Evolutionary conservation across 768 basidiomycete species (phyloP).

Genomic region (Leccinum subtestaceum): DNA sequence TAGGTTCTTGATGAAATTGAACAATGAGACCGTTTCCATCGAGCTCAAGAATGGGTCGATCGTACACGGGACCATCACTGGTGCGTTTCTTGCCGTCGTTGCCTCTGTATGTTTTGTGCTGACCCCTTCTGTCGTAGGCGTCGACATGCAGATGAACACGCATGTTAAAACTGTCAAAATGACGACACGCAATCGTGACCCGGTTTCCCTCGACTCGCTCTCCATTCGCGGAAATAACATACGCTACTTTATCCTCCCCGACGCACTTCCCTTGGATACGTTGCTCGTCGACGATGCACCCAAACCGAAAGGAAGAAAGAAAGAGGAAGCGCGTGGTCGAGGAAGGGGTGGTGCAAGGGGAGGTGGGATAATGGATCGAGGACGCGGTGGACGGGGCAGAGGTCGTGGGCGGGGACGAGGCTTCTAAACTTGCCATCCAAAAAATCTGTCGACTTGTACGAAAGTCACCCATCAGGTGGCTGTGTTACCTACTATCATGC

Average conservation of each 20-base stretch:
- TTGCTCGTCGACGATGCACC: conserved; percentile 97
- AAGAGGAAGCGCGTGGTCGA: conserved; percentile 73
- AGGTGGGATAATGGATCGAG: conserved; percentile 43
- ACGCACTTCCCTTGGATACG: conserved; percentile 94
- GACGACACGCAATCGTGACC: conserved; percentile 88
- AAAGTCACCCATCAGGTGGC: conserved; percentile 18
- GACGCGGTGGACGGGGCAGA: conserved; percentile 54
- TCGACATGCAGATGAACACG: conserved; percentile 99
- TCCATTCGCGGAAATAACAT: conserved; percentile 97
- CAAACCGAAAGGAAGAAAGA: conserved; percentile 90
- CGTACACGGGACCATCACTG: conserved; percentile 95
- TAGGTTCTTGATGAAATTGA: conserved; percentile 99
- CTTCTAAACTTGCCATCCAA: conserved; percentile 21
- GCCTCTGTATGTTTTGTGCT: neutral
- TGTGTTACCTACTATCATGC: conserved; percentile 26
- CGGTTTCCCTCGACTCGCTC: conserved; percentile 80
- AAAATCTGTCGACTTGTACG: neutral
- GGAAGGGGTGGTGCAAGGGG: conserved; percentile 39
- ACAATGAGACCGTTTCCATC: conserved; percentile 98
- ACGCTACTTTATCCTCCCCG: conserved; percentile 96
- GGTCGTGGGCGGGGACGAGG: conserved; percentile 52
- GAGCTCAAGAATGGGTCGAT: conserved; percentile 97
- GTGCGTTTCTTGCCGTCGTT: conserved; percentile 42
- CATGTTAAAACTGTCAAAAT: conserved; percentile 97
- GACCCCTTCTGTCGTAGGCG: conserved; percentile 51